A percentile compares a stretch with the other conserved stretches of the same genome.
These are phyloP conservation scores for Psilocybe cyanescens DNA, from an alignment of 768 basidiomycete genomes.

Conservation along the genomic window DNA sequence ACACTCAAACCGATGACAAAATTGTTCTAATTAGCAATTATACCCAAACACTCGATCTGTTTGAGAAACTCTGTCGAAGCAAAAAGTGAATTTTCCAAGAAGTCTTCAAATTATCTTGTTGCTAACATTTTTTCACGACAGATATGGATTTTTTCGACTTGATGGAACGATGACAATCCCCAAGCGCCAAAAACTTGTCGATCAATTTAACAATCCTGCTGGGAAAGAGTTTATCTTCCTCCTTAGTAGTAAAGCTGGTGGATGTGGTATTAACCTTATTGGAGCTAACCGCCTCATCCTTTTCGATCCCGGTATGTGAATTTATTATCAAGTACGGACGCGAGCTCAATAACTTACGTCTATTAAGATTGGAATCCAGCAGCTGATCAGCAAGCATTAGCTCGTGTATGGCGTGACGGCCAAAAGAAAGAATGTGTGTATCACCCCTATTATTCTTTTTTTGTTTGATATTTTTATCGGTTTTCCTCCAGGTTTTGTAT, in stretches of 20 bases:
- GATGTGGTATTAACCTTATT: constrained; percentile 96
- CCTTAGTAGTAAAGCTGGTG: constrained; percentile 93
- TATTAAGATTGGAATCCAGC: constrained; percentile 96
- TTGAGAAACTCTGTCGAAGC: constrained; percentile 84
- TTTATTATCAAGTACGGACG: background rate
- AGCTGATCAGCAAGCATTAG: constrained; percentile 96
- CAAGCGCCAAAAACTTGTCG: constrained; percentile 94
- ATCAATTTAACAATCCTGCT: constrained; percentile 92
- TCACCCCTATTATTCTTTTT: background rate
- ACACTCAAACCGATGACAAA: constrained; percentile 86
- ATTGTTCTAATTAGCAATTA: constrained; percentile 97
- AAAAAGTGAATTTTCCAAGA: constrained; percentile 68
- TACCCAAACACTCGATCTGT: constrained; percentile 92
- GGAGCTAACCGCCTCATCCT: constrained; percentile 95
- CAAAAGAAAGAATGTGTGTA: constrained; percentile 97
- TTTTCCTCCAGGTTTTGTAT: constrained; percentile 79
- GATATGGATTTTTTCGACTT: constrained; percentile 90
- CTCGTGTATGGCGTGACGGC: constrained; percentile 98
- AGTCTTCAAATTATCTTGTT: background rate
- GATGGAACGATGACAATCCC: constrained; percentile 93
- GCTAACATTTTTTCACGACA: constrained; percentile 31
- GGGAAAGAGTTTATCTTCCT: constrained; percentile 95
- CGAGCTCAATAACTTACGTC: background rate
- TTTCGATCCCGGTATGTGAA: constrained; percentile 82
- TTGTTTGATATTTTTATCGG: background rate